These are phyloP conservation scores for Tolypocladium inflatum DNA, from an alignment of 2,329 filamentous ascomycete genomes.

Conservation along the genomic window DNA sequence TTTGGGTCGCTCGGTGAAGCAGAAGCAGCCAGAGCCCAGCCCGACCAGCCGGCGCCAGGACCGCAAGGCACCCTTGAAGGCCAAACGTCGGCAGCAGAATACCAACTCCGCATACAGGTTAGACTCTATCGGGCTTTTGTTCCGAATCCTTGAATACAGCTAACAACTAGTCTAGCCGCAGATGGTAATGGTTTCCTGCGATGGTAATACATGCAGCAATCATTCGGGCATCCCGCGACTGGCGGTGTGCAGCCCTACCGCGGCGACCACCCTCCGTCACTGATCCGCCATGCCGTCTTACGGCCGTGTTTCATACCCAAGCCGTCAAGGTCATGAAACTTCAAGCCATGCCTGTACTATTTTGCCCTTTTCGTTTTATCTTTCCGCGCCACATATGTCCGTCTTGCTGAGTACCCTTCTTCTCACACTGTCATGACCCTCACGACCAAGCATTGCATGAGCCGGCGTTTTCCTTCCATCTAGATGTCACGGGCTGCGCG, in stretches of 20 bases:
- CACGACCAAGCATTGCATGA: slow-evolving; percentile 17
- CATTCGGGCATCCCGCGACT: neutral
- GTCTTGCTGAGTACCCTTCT: neutral
- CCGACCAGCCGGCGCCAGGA: slow-evolving; percentile 9
- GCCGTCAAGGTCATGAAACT: neutral
- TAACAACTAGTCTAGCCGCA: slow-evolving; percentile 16
- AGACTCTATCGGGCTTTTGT: slow-evolving; percentile 1
- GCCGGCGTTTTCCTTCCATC: slow-evolving; percentile 12
- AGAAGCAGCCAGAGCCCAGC: slow-evolving; percentile 15
- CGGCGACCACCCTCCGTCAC: no score
- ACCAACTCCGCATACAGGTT: slow-evolving; percentile 30
- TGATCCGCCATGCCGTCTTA: neutral
- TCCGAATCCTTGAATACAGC: neutral
- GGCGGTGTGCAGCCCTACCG: neutral
- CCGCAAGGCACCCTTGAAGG: slow-evolving; percentile 9
- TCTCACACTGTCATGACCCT: slow-evolving; percentile 10
- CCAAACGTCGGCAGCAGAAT: slow-evolving; percentile 22
- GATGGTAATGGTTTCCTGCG: slow-evolving; percentile 16
- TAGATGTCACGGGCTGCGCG: slow-evolving; percentile 23
- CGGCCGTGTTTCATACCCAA: neutral
- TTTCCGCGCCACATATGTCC: neutral
- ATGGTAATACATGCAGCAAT: neutral
- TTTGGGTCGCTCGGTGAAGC: slow-evolving; percentile 21
- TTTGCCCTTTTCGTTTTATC: neutral
- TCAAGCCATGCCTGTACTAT: neutral